A percentile compares a stretch with the other conserved stretches of the same genome.
Conservation (phyloP, 345 rosid species). For the Gossypium raimondii region DNA sequence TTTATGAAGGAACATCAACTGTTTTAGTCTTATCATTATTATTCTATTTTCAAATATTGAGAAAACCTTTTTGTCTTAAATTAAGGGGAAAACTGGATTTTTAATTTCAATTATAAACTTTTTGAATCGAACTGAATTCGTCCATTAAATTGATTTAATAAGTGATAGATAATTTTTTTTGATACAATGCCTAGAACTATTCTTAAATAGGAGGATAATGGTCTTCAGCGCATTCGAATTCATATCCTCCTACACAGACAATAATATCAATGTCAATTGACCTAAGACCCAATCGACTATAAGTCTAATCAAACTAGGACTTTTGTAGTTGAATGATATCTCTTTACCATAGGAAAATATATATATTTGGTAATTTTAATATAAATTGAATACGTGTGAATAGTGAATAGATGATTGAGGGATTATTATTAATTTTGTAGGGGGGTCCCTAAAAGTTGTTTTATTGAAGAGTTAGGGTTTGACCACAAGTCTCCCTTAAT, state of each 20-base stretch:
- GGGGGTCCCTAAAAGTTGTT: background rate
- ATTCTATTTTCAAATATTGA: background rate
- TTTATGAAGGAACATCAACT: background rate
- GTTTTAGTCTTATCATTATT: background rate
- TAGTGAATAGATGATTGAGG: background rate
- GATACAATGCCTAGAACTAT: no score
- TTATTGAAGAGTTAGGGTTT: background rate
- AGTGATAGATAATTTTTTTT: no score
- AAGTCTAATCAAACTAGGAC: no score
- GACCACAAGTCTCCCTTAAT: background rate
- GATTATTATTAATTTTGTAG: background rate
- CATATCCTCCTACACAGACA: fast-evolving
- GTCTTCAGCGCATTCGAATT: fast-evolving
- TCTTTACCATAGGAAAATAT: background rate
- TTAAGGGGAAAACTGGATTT: background rate
- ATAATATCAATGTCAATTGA: fast-evolving
- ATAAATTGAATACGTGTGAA: background rate
- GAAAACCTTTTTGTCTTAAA: background rate
- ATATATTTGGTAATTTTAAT: background rate
- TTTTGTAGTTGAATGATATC: no score
- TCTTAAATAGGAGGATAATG: fast-evolving
- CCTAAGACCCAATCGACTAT: no score
- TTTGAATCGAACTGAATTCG: no score
- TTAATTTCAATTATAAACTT: background rate
- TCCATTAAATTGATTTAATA: no score